These are phyloP conservation scores for Solioccasus polychromus DNA, from an alignment of 768 basidiomycete species.

Conservation along the genomic window DNA sequence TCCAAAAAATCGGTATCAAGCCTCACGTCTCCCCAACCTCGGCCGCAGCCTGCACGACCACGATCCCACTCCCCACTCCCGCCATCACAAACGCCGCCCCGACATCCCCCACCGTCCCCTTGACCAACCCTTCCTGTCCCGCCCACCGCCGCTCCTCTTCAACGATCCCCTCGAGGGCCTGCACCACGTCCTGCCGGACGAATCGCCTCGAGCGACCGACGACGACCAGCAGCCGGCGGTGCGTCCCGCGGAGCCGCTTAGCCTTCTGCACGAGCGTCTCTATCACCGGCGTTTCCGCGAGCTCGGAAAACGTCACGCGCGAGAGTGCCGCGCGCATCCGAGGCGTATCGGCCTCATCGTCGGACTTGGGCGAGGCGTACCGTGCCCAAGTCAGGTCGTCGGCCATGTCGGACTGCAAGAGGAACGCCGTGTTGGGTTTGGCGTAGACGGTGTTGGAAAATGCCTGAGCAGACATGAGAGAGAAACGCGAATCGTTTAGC, in stretches of 20 bases:
- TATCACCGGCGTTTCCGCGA: constrained; percentile 52
- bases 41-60: constrained; percentile 65
- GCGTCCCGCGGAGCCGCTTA: constrained; percentile 18
- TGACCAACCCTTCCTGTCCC: constrained; percentile 39
- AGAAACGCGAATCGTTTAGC: too few relatives aligned
- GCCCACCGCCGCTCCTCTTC: constrained; percentile 24
- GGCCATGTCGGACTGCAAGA: constrained; percentile 75
- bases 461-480: constrained; percentile 41
- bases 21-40: constrained; percentile 1
- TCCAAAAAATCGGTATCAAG: too few relatives aligned
- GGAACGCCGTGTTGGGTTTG: constrained; percentile 56
- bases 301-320: constrained; percentile 59
- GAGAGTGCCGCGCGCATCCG: constrained; percentile 45
- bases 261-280: constrained; percentile 51
- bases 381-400: constrained; percentile 77
- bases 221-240: constrained; percentile 54
- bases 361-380: constrained; percentile 39
- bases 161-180: constrained; percentile 57
- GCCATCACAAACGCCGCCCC: constrained; percentile 71
- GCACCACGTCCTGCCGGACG: constrained; percentile 53
- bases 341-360: constrained; percentile 3
- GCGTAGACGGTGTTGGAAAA: constrained; percentile 75
- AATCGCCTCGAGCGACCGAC: constrained; percentile 76
- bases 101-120: constrained; percentile 84
- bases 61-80: constrained; percentile 53